These are phyloP conservation scores for Quercus dentata DNA, from an alignment of 306 rosid genomes.

Conservation along the genomic window DNA sequence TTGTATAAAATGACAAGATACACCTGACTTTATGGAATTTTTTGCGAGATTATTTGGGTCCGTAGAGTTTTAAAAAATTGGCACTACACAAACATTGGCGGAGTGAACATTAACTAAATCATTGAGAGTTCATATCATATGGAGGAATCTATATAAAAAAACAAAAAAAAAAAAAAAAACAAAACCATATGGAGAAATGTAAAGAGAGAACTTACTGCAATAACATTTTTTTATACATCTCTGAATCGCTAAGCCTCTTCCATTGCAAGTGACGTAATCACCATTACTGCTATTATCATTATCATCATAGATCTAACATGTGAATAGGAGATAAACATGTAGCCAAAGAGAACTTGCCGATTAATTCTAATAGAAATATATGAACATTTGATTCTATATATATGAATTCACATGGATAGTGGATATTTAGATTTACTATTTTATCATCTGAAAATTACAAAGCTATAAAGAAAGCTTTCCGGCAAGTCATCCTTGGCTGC, in stretches of 20 bases:
- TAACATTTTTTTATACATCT: neutral
- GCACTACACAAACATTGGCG: no score
- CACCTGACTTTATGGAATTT: no score
- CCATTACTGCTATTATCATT: neutral
- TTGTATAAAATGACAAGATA: no score
- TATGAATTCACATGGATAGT: neutral
- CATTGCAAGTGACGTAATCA: neutral
- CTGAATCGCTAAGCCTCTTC: neutral
- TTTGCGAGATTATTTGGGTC: no score
- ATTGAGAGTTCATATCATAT: no score
- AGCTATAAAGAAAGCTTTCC: neutral
- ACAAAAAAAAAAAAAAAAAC: no score
- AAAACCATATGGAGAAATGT: neutral
- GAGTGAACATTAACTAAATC: no score
- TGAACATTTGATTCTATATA: neutral
- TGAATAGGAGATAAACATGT: neutral
- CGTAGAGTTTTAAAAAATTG: no score
- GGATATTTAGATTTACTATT: neutral
- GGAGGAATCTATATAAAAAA: no score
- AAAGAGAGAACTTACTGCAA: neutral
- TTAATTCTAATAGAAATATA: conserved; percentile 7
- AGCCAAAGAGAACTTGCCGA: conserved; percentile 11
- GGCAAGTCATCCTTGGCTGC: conserved; percentile 18
- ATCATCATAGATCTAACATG: conserved; percentile 2
- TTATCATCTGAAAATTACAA: neutral